phyloP scores from a whole-genome alignment of 2,329 filamentous ascomycete species.

The Emmonsia crescens region DNA sequence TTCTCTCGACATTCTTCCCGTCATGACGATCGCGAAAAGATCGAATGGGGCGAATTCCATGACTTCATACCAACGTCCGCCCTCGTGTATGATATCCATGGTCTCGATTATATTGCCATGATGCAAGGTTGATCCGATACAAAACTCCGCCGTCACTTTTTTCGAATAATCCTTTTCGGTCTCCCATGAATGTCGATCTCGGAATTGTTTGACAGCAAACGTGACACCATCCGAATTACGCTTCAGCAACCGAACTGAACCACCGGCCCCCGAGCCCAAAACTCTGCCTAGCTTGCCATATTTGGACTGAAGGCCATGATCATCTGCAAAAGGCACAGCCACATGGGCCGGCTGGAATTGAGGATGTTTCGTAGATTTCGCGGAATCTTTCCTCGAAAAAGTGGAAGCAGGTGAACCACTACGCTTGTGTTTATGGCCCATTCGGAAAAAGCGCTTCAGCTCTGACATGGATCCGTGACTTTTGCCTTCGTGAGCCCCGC shows the following conservation, averaged over 20 bases:
- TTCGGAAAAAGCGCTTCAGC: slow-evolving; percentile 89
- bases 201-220: slow-evolving; percentile 96
- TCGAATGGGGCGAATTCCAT: slow-evolving; percentile 98
- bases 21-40: slow-evolving; percentile 97
- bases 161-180: slow-evolving; percentile 93
- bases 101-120: slow-evolving; percentile 99
- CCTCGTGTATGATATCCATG: slow-evolving; percentile 90
- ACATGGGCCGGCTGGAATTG: slow-evolving; percentile 41
- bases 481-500: slow-evolving; percentile 36
- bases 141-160: slow-evolving; percentile 96
- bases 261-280: slow-evolving; percentile 84
- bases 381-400: slow-evolving; percentile 45
- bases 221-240: slow-evolving; percentile 83
- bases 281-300: slow-evolving; percentile 95
- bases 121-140: slow-evolving; percentile 90
- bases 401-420: slow-evolving; percentile 52
- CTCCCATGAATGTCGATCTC: slow-evolving; percentile 84
- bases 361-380: slow-evolving; percentile 42
- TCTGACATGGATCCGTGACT: slow-evolving; percentile 81
- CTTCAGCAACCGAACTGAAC: slow-evolving; percentile 89
- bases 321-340: slow-evolving; percentile 77
- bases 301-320: slow-evolving; percentile 79
- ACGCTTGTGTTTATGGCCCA: slow-evolving; percentile 54
- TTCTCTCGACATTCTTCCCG: slow-evolving; percentile 86
- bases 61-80: slow-evolving; percentile 90